A percentile compares a stretch with the other conserved stretches of the same genome.
phyloP scores from a whole-genome alignment of 1,284 basidiomycete genomes.

The Cutaneotrichosporon arboriforme region DNA sequence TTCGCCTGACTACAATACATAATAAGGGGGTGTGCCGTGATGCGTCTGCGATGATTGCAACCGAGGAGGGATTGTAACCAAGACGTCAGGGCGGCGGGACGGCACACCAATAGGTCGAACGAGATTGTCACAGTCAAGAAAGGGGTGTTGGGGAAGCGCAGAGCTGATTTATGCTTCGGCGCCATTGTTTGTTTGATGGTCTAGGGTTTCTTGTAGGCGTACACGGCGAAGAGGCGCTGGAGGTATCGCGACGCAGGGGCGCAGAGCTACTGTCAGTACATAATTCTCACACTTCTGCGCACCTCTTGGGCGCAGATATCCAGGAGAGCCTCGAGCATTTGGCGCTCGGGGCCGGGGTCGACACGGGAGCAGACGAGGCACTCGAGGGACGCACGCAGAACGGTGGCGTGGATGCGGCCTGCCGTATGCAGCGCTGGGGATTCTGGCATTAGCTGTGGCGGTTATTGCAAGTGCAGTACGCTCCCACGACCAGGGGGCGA shows the following conservation, averaged over 20 bases:
- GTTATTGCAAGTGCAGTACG: too few species aligned
- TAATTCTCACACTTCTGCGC: slow-evolving; percentile 14
- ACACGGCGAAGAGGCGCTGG: slow-evolving; percentile 40
- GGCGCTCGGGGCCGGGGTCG: slow-evolving; percentile 7
- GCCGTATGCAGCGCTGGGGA: slow-evolving; percentile 4
- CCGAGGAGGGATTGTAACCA: too few species aligned
- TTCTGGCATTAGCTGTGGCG: slow-evolving; percentile 1
- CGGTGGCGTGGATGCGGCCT: slow-evolving; percentile 6
- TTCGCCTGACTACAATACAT: too few species aligned
- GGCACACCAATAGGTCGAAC: too few species aligned
- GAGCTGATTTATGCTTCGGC: too few species aligned
- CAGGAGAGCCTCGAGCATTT: slow-evolving; percentile 20
- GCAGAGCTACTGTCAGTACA: slow-evolving; percentile 22
- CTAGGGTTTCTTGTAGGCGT: slow-evolving; percentile 28
- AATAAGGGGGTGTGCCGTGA: too few species aligned
- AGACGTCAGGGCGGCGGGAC: too few species aligned
- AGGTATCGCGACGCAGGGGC: slow-evolving; percentile 24
- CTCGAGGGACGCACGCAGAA: not conserved
- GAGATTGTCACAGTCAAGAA: too few species aligned
- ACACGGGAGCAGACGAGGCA: slow-evolving; percentile 10
- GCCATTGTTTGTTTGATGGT: too few species aligned
- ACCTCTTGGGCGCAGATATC: slow-evolving; percentile 28
- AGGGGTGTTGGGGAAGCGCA: too few species aligned
- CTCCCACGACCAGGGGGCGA: too few species aligned
- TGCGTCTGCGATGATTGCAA: too few species aligned